Percentiles rank a stretch among this genome's conserved stretches.
phyloP scores from a whole-genome alignment of 108 stramenopile genomes.

The Cylindrotheca closterium region DNA sequence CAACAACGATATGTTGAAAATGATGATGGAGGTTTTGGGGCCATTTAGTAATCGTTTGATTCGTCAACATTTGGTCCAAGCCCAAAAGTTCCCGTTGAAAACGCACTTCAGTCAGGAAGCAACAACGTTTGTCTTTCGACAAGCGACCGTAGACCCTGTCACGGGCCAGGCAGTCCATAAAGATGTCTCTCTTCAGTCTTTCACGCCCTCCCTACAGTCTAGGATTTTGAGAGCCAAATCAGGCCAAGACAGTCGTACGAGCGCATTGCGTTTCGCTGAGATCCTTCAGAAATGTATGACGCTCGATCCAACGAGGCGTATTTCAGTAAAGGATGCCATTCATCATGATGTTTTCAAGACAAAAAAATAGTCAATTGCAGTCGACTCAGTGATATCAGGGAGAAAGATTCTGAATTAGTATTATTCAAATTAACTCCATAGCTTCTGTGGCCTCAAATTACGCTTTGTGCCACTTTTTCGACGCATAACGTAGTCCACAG shows the following conservation, averaged over 20 bases:
- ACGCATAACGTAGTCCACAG: slow-evolving; percentile 67
- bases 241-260: slow-evolving; percentile 68
- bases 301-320: slow-evolving; percentile 83
- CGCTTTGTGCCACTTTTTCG: slow-evolving; percentile 28
- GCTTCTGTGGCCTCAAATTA: background rate
- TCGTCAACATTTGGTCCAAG: slow-evolving; percentile 67
- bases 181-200: slow-evolving; percentile 43
- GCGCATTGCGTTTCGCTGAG: slow-evolving; percentile 82
- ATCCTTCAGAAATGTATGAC: slow-evolving; percentile 83
- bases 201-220: slow-evolving; percentile 33
- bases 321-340: slow-evolving; percentile 42
- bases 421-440: background rate
- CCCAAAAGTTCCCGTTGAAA: slow-evolving; percentile 52
- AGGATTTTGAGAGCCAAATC: slow-evolving; percentile 74
- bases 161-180: slow-evolving; percentile 57
- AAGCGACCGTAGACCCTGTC: slow-evolving; percentile 69
- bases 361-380: slow-evolving; percentile 3
- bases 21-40: slow-evolving; percentile 94
- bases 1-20: slow-evolving; percentile 95
- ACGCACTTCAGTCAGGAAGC: slow-evolving; percentile 57
- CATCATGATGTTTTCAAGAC: slow-evolving; percentile 43
- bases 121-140: slow-evolving; percentile 51
- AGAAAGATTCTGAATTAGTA: background rate
- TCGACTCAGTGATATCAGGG: background rate
- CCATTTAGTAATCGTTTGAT: slow-evolving; percentile 85